Percentiles rank a stretch among this genome's conserved stretches.
These are phyloP conservation scores for Nicotiana tomentosiformis DNA, from an alignment of 257 asterid genomes.

Conservation along the genomic window DNA sequence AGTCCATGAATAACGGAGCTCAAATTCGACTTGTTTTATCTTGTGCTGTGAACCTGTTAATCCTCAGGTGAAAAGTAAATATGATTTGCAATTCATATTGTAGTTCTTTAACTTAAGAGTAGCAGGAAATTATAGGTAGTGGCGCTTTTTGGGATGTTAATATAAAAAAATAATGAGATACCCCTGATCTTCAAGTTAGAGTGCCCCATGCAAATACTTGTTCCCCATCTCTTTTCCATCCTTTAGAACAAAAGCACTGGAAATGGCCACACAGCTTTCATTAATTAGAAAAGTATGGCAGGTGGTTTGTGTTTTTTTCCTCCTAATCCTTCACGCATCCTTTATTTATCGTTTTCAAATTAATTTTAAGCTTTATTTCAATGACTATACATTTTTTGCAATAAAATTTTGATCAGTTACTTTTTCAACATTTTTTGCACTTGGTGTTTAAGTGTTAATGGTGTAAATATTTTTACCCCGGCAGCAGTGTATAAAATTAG, in stretches of 20 bases:
- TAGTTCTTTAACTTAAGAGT: slow-evolving; percentile 18
- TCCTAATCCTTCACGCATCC: no score
- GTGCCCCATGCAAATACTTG: slow-evolving; percentile 14
- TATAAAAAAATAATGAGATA: slow-evolving; percentile 5
- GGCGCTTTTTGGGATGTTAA: slow-evolving; percentile 8
- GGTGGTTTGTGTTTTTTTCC: neutral
- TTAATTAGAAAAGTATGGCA: neutral
- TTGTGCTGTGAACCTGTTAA: neutral
- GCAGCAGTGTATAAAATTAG: neutral
- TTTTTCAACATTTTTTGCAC: neutral
- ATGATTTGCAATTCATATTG: neutral
- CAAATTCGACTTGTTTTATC: neutral
- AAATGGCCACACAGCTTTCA: neutral
- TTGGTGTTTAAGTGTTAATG: neutral
- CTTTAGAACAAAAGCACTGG: neutral
- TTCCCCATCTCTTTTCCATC: neutral
- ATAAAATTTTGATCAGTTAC: no score
- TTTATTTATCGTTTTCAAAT: no score
- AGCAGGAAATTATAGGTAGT: neutral
- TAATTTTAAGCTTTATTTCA: no score
- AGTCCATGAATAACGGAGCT: no score
- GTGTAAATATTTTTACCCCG: neutral
- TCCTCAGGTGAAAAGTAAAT: neutral
- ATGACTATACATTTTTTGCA: no score
- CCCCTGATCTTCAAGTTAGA: slow-evolving; percentile 24